phyloP scores from a whole-genome alignment of 2,329 filamentous ascomycete species.

The Alternaria infectoria region DNA sequence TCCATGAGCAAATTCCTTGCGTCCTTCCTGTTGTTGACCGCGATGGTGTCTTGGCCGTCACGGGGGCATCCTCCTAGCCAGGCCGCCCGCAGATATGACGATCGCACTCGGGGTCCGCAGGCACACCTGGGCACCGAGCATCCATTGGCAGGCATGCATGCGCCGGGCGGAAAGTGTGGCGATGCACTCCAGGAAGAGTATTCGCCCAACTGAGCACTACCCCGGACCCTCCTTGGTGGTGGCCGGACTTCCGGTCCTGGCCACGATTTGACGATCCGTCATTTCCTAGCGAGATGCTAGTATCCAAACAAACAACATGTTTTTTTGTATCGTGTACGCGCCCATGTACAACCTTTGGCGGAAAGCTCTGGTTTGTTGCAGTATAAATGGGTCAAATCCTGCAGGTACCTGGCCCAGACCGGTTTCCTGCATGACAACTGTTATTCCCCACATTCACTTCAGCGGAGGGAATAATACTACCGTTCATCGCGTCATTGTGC shows the following conservation, averaged over 20 bases:
- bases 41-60: background rate
- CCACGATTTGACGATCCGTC: background rate
- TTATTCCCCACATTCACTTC: background rate
- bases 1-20: background rate
- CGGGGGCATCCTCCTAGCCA: background rate
- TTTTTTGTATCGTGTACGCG: conserved; percentile 11
- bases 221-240: background rate
- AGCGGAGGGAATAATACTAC: background rate
- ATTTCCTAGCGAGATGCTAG: conserved; percentile 5
- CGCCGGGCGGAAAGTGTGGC: background rate
- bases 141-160: conserved; percentile 6
- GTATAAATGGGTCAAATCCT: background rate
- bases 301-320: conserved; percentile 4
- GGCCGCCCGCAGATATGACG: background rate
- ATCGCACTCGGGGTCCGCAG: background rate
- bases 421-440: conserved; percentile 5
- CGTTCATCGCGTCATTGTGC: conserved; percentile 2
- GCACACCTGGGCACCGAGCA: background rate
- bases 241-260: background rate
- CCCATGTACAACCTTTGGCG: background rate
- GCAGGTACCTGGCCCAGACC: conserved; percentile 1
- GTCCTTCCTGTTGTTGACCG: background rate
- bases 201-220: background rate
- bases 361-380: background rate
- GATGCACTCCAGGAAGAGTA: conserved; percentile 1